Conservation (phyloP, 2,329 filamentous ascomycete genomes). For the Calonectria honghensis region DNA sequence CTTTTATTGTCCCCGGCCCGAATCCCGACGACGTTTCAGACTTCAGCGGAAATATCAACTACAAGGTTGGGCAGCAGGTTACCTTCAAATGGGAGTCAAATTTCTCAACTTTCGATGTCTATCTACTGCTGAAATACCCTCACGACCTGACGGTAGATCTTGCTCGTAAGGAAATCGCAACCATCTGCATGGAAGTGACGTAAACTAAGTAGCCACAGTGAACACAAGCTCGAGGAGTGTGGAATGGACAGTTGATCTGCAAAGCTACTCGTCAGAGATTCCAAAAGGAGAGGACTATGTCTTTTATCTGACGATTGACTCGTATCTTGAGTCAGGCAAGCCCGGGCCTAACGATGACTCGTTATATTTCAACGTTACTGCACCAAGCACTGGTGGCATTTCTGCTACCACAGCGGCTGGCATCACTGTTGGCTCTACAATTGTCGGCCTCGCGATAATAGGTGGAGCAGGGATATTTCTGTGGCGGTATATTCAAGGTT, state of each 20-base stretch:
- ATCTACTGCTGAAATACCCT: not conserved
- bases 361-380: slow-evolving; percentile 11
- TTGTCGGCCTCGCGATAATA: not conserved
- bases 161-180: not conserved
- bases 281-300: slow-evolving; percentile 16
- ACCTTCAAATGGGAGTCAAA: slow-evolving; percentile 8
- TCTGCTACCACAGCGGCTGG: not conserved
- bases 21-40: not conserved
- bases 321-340: not conserved
- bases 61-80: not conserved
- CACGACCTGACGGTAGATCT: not conserved
- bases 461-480: not conserved
- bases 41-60: not conserved
- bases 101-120: not conserved
- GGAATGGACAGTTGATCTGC: slow-evolving; percentile 4
- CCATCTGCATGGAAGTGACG: not conserved
- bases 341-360: not conserved
- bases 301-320: slow-evolving; percentile 13
- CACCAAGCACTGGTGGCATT: not conserved
- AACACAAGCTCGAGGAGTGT: slow-evolving; percentile 7
- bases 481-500: not conserved
- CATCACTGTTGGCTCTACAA: slow-evolving; percentile 8
- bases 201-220: not conserved
- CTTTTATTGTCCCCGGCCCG: not conserved
- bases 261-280: slow-evolving; percentile 1